Percentiles rank a stretch among this genome's conserved stretches.
phyloP scores from a whole-genome alignment of 129 eudicot genomes.

The Pittosporum tobira region DNA sequence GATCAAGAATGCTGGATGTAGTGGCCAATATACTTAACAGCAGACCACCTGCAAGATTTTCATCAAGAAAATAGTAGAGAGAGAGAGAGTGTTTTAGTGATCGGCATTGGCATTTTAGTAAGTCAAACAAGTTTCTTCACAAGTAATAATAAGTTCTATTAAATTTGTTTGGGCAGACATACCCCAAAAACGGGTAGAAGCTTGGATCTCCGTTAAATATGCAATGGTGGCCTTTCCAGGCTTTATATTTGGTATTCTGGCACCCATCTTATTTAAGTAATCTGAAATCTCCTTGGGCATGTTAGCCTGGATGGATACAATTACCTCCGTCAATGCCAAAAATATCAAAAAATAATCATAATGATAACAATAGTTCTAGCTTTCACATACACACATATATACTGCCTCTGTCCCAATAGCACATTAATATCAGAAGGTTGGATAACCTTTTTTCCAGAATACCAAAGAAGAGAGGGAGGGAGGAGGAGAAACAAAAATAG shows the following conservation, averaged over 20 bases:
- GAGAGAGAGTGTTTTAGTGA: not conserved
- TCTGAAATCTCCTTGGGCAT: slow-evolving; percentile 99
- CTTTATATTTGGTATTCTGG: slow-evolving; percentile 88
- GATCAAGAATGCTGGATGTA: slow-evolving; percentile 74
- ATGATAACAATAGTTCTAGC: not conserved
- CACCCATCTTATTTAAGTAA: slow-evolving; percentile 92
- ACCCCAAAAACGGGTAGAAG: slow-evolving; percentile 99
- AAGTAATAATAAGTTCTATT: not conserved
- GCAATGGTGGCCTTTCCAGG: slow-evolving; percentile 94
- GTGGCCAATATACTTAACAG: slow-evolving; percentile 77
- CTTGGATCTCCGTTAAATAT: slow-evolving; percentile 80
- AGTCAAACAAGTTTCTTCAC: not conserved
- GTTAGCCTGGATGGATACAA: slow-evolving; percentile 61
- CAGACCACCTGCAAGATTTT: slow-evolving; percentile 62
- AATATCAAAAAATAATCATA: not conserved
- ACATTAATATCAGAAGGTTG: no score
- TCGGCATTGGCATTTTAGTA: not conserved
- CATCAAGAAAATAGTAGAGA: not conserved
- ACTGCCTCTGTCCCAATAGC: no score
- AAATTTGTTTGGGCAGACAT: slow-evolving; percentile 9
- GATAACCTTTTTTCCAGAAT: no score
- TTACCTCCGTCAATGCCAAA: slow-evolving; percentile 5
- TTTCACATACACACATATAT: no score
- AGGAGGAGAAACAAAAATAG: no score
- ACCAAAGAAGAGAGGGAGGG: no score